A percentile compares a stretch with the other conserved stretches of the same genome.
phyloP scores from a whole-genome alignment of 2,329 filamentous ascomycete genomes.

The Ascochyta rabiei region DNA sequence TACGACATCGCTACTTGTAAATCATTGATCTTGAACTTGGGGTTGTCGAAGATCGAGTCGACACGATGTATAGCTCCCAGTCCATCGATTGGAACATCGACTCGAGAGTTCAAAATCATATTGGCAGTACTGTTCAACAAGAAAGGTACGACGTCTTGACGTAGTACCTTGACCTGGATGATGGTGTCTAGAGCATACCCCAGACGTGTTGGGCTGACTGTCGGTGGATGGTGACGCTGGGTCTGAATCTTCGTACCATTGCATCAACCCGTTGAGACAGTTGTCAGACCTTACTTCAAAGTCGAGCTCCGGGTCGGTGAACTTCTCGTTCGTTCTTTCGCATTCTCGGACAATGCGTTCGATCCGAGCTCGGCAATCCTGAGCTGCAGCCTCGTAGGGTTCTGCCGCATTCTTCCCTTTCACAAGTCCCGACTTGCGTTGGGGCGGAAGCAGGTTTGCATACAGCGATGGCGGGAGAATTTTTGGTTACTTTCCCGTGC shows the following conservation, averaged over 20 bases:
- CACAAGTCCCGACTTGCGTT: constrained; percentile 55
- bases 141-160: constrained; percentile 23
- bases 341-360: constrained; percentile 66
- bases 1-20: constrained; percentile 75
- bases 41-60: constrained; percentile 78
- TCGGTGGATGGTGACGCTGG: constrained; percentile 56
- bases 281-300: constrained; percentile 71
- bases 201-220: constrained; percentile 21
- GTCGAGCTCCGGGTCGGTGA: constrained; percentile 81
- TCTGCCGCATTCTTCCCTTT: constrained; percentile 65
- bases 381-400: constrained; percentile 74
- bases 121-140: constrained; percentile 63
- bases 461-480: constrained; percentile 72
- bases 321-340: constrained; percentile 79
- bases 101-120: constrained; percentile 51
- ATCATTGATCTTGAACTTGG: constrained; percentile 77
- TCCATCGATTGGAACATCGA: background rate
- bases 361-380: constrained; percentile 68
- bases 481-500: constrained; percentile 72
- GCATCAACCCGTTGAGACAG: constrained; percentile 38
- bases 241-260: constrained; percentile 50
- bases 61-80: constrained; percentile 39
- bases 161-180: constrained; percentile 28
- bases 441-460: constrained; percentile 52
- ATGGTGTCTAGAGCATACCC: constrained; percentile 35